phyloP scores from a whole-genome alignment of 257 asterid species.

The Capsicum pubescens region DNA sequence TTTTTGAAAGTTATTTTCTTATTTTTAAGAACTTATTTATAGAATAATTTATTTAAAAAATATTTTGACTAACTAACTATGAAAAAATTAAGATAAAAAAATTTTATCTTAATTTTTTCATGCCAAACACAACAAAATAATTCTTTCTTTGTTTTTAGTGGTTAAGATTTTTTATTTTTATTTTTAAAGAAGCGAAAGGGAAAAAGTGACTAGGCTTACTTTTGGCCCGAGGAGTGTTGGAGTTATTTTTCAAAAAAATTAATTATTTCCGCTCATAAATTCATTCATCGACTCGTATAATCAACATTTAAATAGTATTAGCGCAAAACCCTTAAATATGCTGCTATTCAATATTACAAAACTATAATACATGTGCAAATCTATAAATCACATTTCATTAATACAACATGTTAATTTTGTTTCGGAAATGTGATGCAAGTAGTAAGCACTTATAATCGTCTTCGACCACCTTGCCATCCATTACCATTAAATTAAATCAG shows the following conservation, averaged over 20 bases:
- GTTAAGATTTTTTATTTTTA: background rate
- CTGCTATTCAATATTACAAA: no score
- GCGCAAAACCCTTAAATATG: no score
- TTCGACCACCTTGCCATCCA: no score
- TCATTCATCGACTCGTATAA: background rate
- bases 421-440: no score
- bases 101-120: background rate
- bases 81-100: background rate
- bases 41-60: background rate
- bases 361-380: no score
- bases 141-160: background rate
- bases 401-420: no score
- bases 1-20: no score
- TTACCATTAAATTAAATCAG: no score
- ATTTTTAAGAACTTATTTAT: background rate
- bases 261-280: background rate
- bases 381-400: no score
- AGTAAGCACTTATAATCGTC: no score
- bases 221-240: background rate
- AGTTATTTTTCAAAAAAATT: background rate
- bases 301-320: no score
- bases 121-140: background rate
- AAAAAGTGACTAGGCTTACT: no score
- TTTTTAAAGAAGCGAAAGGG: background rate
- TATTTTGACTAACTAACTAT: background rate